phyloP scores from a whole-genome alignment of 2,329 filamentous ascomycete genomes.

The Aspergillus puulaauensis region DNA sequence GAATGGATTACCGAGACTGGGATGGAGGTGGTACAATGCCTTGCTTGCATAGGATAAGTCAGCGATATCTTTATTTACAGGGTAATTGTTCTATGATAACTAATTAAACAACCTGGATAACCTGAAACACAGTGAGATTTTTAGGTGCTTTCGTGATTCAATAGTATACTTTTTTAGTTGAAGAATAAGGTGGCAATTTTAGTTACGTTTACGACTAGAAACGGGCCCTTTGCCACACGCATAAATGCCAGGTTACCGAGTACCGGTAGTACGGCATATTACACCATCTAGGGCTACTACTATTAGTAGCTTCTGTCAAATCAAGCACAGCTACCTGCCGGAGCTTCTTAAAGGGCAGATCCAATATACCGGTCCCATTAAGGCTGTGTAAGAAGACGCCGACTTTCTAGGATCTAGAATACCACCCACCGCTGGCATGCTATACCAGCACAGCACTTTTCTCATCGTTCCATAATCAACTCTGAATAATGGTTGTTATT shows the following conservation, averaged over 20 bases:
- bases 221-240: too few species aligned
- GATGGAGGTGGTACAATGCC: constrained; percentile 37
- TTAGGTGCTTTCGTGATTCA: background rate
- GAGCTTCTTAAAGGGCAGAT: background rate
- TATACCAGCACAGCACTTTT: background rate
- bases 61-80: background rate
- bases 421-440: background rate
- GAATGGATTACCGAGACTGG: constrained; percentile 39
- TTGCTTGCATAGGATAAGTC: constrained; percentile 33
- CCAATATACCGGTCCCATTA: too few species aligned
- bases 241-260: too few species aligned
- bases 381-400: too few species aligned
- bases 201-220: too few species aligned
- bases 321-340: too few species aligned
- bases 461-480: background rate
- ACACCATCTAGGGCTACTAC: too few species aligned
- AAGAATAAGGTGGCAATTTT: background rate
- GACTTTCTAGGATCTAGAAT: too few species aligned
- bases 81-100: background rate
- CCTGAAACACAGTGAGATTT: background rate
- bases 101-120: background rate
- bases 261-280: too few species aligned
- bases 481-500: background rate
- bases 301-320: too few species aligned
- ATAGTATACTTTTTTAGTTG: background rate